A percentile compares a stretch with the other conserved stretches of the same genome.
These are phyloP conservation scores for Dothistroma septosporum DNA, from an alignment of 2,329 filamentous ascomycete genomes.

Conservation along the genomic window DNA sequence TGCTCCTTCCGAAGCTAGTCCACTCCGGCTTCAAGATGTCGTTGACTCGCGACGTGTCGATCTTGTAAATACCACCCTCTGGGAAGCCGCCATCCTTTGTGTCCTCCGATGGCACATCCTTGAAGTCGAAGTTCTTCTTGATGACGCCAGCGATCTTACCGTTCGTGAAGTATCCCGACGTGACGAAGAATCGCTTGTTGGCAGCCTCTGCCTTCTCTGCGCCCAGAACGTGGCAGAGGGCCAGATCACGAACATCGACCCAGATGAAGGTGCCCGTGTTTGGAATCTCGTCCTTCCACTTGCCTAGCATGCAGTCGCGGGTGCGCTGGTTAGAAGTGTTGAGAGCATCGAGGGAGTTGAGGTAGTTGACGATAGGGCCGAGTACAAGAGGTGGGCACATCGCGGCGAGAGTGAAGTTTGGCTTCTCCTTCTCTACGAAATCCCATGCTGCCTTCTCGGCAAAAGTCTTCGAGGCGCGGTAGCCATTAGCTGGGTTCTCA, in stretches of 20 bases:
- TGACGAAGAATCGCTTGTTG: constrained; percentile 61
- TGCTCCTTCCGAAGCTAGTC: constrained; percentile 53
- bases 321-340: constrained; percentile 72
- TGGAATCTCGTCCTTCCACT: constrained; percentile 54
- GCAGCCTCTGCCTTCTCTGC: constrained; percentile 54
- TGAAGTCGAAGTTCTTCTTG: constrained; percentile 51
- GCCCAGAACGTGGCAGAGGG: constrained; percentile 20
- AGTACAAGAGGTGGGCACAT: constrained; percentile 50
- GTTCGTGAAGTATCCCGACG: constrained; percentile 59
- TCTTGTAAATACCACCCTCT: constrained; percentile 49
- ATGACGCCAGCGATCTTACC: constrained; percentile 56
- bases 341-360: constrained; percentile 59
- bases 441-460: constrained; percentile 55
- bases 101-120: constrained; percentile 45
- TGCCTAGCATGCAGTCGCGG: constrained; percentile 58
- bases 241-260: constrained; percentile 27
- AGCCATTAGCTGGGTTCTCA: constrained; percentile 41
- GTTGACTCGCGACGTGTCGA: constrained; percentile 52
- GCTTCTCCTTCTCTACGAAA: constrained; percentile 50
- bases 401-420: constrained; percentile 47
- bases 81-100: constrained; percentile 45
- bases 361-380: constrained; percentile 53
- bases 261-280: constrained; percentile 42
- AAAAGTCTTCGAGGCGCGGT: constrained; percentile 58
- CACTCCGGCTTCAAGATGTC: constrained; percentile 59